Conservation (phyloP, 2,329 filamentous ascomycete species). For the Aspergillus neoniger region DNA sequence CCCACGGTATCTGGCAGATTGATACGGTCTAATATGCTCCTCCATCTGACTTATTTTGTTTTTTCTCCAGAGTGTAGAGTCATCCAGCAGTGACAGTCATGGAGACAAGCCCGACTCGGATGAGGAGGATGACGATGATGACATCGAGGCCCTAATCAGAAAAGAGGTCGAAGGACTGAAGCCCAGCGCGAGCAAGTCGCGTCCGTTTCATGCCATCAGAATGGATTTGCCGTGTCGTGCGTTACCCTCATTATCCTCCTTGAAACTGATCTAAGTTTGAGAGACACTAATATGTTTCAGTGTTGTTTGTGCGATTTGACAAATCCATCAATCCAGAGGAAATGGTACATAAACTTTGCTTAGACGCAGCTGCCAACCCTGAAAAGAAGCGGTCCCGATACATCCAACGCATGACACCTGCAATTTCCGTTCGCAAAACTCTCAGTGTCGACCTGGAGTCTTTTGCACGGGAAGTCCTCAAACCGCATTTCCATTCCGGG, state of each 20-base stretch:
- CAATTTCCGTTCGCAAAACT: conserved; percentile 60
- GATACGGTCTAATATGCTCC: neutral
- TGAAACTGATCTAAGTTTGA: conserved; percentile 2
- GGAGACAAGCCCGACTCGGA: conserved; percentile 32
- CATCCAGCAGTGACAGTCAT: conserved; percentile 19
- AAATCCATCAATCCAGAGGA: conserved; percentile 61
- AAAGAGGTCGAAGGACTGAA: conserved; percentile 59
- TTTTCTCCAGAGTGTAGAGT: conserved; percentile 21
- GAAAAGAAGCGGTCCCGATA: conserved; percentile 58
- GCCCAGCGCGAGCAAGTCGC: conserved; percentile 47
- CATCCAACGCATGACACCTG: conserved; percentile 62
- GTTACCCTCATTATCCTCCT: conserved; percentile 15
- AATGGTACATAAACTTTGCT: conserved; percentile 61
- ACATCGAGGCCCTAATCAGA: conserved; percentile 63
- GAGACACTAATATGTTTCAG: conserved; percentile 20
- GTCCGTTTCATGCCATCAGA: conserved; percentile 55
- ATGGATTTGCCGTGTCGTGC: conserved; percentile 54
- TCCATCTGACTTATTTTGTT: neutral
- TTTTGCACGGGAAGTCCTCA: conserved; percentile 59
- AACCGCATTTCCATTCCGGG: conserved; percentile 60
- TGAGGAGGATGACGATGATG: conserved; percentile 49
- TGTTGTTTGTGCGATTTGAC: conserved; percentile 57
- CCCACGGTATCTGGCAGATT: neutral
- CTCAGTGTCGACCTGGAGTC: conserved; percentile 59
- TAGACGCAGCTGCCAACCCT: conserved; percentile 55